Evolutionary conservation across 345 rosid genomes (phyloP), one percentile per base, ranked within the genome.

Genomic region (Pistacia integerrima): DNA sequence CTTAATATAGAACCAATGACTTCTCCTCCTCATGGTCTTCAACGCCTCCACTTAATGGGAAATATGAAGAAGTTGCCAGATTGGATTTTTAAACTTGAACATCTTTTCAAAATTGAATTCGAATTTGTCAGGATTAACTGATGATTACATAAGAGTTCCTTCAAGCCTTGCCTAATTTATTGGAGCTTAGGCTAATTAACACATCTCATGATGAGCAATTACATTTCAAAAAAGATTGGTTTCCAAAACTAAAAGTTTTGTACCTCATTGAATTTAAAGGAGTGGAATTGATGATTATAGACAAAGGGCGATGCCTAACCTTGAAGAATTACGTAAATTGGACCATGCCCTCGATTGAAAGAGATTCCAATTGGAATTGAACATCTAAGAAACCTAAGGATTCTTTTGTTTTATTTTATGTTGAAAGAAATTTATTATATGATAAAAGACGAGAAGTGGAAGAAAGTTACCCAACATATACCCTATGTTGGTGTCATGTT

Each of bases 1-100:
- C 73, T 80, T 28, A 3, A 49, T 67, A 5, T 64, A 41, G 20
- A 49, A 10, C 8, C 13, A 0, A 49, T 10, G 54, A 13, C 16
- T 61, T 55, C 76, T 6, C 76, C 57, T 44, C 76, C 66, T 22
- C 46, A 46, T 11, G 58, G 48, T 20, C 35, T 25, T 25, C 59
- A 56, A 3, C 35, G 55, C 17, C 76, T 73, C 28, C 3, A 4
- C 59, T 36, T 73, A 22, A 17, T 20, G 7, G 76, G 76, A 8
- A 52, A 17, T 18, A 49, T 73, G 41, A 8, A 28, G 11, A 62
- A 12, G 25, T 51, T 62, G 58, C 76, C 76, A 1, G 55, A 60
- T 7, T 73, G 76, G 76, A 59, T 73, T 25, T 30, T 41, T 2
- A n/a, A 48, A 7, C 69, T 73, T 4, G 22, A 48, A 8, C 28